Conservation (phyloP, 371 early-diverging fungal species). For the Blakeslea trispora region DNA sequence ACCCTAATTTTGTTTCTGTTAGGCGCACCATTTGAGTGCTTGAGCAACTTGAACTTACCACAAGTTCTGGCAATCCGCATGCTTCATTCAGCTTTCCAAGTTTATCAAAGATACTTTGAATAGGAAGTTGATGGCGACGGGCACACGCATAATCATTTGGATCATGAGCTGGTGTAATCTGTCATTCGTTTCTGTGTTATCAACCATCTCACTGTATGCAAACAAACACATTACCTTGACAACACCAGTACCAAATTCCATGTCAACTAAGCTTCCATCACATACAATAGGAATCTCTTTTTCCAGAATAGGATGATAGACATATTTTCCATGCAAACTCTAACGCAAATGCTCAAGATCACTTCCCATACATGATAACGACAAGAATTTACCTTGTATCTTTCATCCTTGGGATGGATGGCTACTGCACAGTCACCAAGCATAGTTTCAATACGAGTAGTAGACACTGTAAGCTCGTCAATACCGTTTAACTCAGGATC, state of each 20-base stretch:
- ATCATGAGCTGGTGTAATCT: conserved; percentile 98
- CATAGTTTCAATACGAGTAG: conserved; percentile 99
- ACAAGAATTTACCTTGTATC: conserved; percentile 76
- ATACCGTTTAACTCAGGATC: conserved; percentile 56
- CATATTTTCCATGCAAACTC: conserved; percentile 78
- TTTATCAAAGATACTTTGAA: conserved; percentile 84
- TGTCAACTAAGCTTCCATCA: conserved; percentile 88
- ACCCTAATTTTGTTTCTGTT: conserved; percentile 45
- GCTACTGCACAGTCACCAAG: conserved; percentile 98
- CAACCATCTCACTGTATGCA: too few species aligned
- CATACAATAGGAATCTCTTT: conserved; percentile 87
- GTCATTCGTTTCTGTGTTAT: background rate
- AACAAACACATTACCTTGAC: conserved; percentile 97
- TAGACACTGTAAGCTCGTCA: conserved; percentile 83
- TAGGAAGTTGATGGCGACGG: conserved; percentile 80
- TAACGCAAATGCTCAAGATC: too few species aligned
- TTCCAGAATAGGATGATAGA: conserved; percentile 86
- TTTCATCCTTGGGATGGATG: conserved; percentile 86
- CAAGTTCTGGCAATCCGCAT: conserved; percentile 59
- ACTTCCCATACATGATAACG: too few species aligned
- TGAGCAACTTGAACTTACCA: conserved; percentile 33
- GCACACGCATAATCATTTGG: conserved; percentile 94
- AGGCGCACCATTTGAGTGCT: background rate
- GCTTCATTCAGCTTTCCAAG: conserved; percentile 74
- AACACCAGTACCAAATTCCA: conserved; percentile 95